Base-by-base conservation (phyloP, 805 yeast genomes). In the Candida broadrunensis region DNA sequence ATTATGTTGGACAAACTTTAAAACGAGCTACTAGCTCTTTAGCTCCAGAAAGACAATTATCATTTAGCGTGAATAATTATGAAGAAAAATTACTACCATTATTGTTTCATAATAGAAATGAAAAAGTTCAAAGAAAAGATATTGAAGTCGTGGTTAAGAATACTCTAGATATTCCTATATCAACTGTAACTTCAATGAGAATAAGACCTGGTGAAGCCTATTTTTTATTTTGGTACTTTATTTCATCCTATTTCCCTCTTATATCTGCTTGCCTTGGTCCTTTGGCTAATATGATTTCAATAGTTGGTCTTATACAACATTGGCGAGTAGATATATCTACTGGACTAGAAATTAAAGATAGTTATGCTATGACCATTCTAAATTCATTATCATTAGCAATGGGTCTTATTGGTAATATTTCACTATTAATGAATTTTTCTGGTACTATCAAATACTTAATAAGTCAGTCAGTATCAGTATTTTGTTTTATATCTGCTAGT, bases 241-340 rank as follows among this genome's bases (percentile, higher is more conserved):
- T 83, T 0, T 80, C 90, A 3, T 74, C 84, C 2, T 81, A 81
- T 49, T 73, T 87, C 47, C 96, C 96, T 0, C 72, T 88, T 19
- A 56, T 83, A 6, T 81, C 90, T 1, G 88, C 91, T 3, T 85
- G 91, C 49, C 52, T 82, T 27, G 95, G 93, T 0, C 95, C 96
- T 0, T 51, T 88, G 20, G 81, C 91, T 5, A 86, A 86, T 50
- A 75, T 85, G 72, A 72, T 81, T 32, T 83, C 91, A 0, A 67
- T 85, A 4, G 80, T 85, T 1, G 87, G 90, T 5, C 70, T 86
- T 13, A 79, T 81, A 0, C 82, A 84, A 42, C 70, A 73, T 36
- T 88, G 96, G 96, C 58, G 83, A 38, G 34, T 54, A 4, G 55
- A 59, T 18, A 54, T 48, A 3, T 47, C 46, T 3, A 47, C 57